Evolutionary conservation across 2,329 filamentous ascomycete genomes (phyloP), one percentile per base, ranked within the genome.

Genomic region (Trichoderma sp.): DNA sequence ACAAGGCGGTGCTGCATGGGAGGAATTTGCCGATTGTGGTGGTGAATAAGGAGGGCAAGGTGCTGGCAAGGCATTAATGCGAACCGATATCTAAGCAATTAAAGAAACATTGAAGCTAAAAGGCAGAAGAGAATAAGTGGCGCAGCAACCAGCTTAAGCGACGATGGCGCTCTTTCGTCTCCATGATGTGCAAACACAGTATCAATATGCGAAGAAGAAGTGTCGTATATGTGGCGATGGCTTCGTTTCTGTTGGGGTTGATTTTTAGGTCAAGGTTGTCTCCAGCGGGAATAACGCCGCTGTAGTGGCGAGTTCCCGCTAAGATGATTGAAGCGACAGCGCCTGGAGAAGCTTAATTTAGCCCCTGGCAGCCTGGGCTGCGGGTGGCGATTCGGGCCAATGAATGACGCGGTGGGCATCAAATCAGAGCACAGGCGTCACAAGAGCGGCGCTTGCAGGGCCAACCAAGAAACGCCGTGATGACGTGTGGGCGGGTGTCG

Each of bases 381-480:
- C 29, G 29, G 37, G 63, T 58, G 63, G 53, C 63, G 63, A 64
- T 16, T 55, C 11, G 29, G 63, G 53, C 63, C 37, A 66, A 66
- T 55, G 16, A 60, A 53, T 68, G 65, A 68, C 65, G 65, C 53
- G 47, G 37, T 49, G 24, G 35, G 43, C 56, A 60, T 13, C 5
- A 60, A 21, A 31, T 31, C 29, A 31, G 29, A 31, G 29, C 29
- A 31, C 29, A 60, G 55, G 40, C 64, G 43, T 59, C 56, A 59
- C 64, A 60, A 29, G 33, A 27, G 27, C 40, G 66, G 66, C 66
- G 66, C 66, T 68, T 68, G 57, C 21, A 31, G 19, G 49, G 66
- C 66, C 66, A 68, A 68, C 66, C 66, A 62, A 55, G 66, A 62
- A 55, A 31, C 65, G 65, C 56, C 65, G 65, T 43, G 43, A 68